phyloP scores from a whole-genome alignment of 371 early-diverging fungal genomes.

The Sporodiniella umbellata region DNA sequence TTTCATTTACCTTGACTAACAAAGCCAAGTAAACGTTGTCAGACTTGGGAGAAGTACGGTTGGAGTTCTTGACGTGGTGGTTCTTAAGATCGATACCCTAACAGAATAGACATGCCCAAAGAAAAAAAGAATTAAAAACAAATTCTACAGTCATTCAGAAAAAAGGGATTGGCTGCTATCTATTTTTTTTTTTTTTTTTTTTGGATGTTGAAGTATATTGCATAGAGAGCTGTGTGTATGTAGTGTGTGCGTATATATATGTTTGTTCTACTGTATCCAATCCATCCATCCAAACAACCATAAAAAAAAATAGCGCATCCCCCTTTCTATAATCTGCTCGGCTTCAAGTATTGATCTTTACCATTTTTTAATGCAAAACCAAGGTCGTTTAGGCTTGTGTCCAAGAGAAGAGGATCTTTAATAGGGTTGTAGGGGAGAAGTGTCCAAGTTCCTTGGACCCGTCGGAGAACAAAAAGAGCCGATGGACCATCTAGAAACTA shows the following conservation, averaged over 20 bases:
- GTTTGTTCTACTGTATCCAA: background rate
- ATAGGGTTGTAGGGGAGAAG: background rate
- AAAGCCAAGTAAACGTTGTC: slow-evolving; percentile 93
- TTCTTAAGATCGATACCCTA: slow-evolving; percentile 97
- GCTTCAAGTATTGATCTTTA: background rate
- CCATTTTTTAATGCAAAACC: slow-evolving; percentile 4
- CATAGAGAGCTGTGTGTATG: no score
- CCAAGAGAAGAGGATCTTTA: slow-evolving; percentile 3
- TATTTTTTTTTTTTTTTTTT: background rate
- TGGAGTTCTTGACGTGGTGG: slow-evolving; percentile 92
- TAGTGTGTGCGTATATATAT: no score
- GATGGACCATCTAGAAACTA: background rate
- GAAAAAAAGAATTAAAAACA: background rate
- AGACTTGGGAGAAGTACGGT: slow-evolving; percentile 86
- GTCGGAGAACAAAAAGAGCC: background rate
- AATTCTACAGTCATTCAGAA: no score
- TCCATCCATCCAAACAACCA: background rate
- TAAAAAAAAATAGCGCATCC: no score
- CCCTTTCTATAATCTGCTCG: no score
- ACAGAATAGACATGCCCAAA: no score
- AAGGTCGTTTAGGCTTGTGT: slow-evolving; percentile 5
- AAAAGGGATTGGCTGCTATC: no score
- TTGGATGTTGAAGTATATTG: no score
- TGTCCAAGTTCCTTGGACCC: background rate
- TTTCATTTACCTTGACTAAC: slow-evolving; percentile 81